Conservation (phyloP, 352 stramenopile genomes). For the Globisporangium middletonii region DNA sequence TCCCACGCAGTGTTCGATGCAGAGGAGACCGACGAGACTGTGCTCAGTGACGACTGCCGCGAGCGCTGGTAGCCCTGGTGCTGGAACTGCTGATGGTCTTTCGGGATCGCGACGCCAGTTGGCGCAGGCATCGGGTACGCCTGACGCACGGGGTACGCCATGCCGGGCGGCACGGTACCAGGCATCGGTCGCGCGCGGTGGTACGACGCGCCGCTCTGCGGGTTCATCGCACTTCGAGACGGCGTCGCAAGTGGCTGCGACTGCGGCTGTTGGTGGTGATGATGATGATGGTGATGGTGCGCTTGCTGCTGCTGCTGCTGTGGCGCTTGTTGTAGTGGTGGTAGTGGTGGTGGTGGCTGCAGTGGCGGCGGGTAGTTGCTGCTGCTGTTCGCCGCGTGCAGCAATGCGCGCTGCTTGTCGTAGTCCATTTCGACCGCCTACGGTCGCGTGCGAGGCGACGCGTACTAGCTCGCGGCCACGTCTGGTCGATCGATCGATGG, state of each 20-base stretch:
- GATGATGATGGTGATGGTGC: background rate
- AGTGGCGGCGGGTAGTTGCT: background rate
- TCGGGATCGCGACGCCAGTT: constrained; percentile 5
- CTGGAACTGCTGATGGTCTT: constrained; percentile 9
- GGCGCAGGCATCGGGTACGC: constrained; percentile 7
- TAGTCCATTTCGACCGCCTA: constrained; percentile 10
- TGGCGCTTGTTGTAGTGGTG: background rate
- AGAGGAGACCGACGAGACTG: constrained; percentile 11
- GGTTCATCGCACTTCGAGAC: background rate
- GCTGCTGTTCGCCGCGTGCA: constrained; percentile 8
- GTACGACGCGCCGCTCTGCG: background rate
- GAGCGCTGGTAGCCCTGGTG: constrained; percentile 18
- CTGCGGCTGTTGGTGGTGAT: background rate
- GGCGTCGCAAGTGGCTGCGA: background rate
- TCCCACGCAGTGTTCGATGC: constrained; percentile 15
- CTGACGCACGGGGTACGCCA: constrained; percentile 7
- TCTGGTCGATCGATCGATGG: too few species aligned
- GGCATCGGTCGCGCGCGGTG: constrained; percentile 3
- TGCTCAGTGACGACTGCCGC: constrained; percentile 44
- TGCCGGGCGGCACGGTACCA: background rate
- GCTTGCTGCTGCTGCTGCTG: background rate
- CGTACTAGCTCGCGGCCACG: too few species aligned
- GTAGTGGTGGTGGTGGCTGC: background rate
- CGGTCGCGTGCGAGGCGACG: background rate
- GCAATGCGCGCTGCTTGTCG: constrained; percentile 17